phyloP scores from a whole-genome alignment of 495 filamentous ascomycete species.

The Cladorrhinum samala region DNA sequence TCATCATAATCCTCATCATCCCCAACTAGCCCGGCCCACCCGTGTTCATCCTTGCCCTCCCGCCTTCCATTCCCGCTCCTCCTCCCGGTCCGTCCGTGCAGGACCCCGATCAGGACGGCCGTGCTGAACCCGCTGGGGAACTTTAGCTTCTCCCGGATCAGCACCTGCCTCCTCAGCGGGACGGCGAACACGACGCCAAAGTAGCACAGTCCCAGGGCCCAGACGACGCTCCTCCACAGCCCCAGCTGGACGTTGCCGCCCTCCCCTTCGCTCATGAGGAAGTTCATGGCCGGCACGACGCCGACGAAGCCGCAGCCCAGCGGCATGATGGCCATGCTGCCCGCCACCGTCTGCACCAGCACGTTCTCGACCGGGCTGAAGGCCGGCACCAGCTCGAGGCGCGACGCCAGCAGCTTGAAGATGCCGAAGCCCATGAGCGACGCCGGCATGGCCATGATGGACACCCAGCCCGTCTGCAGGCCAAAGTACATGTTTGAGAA shows the following conservation, averaged over 20 bases:
- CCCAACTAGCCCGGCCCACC: slow-evolving; percentile 27
- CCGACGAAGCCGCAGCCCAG: slow-evolving; percentile 94
- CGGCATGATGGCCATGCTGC: slow-evolving; percentile 94
- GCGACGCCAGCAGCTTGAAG: slow-evolving; percentile 67
- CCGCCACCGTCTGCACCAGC: slow-evolving; percentile 92
- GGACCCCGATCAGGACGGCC: slow-evolving; percentile 81
- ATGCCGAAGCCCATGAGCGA: slow-evolving; percentile 94
- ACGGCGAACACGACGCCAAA: slow-evolving; percentile 97
- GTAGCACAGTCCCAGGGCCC: slow-evolving; percentile 86
- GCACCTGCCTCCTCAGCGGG: slow-evolving; percentile 67
- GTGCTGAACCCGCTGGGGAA: slow-evolving; percentile 96
- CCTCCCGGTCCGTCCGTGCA: slow-evolving; percentile 60
- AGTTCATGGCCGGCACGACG: slow-evolving; percentile 78
- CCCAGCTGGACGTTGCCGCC: slow-evolving; percentile 67
- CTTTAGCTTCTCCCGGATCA: slow-evolving; percentile 83
- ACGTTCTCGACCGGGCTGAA: slow-evolving; percentile 97
- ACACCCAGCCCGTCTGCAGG: slow-evolving; percentile 89
- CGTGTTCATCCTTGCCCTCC: slow-evolving; percentile 3
- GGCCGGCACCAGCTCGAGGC: slow-evolving; percentile 66
- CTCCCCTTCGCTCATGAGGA: slow-evolving; percentile 67
- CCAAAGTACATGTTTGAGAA: slow-evolving; percentile 99
- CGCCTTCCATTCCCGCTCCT: slow-evolving; percentile 8
- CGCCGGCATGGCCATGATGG: slow-evolving; percentile 73
- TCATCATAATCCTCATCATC: slow-evolving; percentile 12
- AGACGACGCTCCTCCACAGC: slow-evolving; percentile 72